Evolutionary conservation across 2,329 filamentous ascomycete genomes (phyloP).

Genomic region (Boeremia lycopersici): DNA sequence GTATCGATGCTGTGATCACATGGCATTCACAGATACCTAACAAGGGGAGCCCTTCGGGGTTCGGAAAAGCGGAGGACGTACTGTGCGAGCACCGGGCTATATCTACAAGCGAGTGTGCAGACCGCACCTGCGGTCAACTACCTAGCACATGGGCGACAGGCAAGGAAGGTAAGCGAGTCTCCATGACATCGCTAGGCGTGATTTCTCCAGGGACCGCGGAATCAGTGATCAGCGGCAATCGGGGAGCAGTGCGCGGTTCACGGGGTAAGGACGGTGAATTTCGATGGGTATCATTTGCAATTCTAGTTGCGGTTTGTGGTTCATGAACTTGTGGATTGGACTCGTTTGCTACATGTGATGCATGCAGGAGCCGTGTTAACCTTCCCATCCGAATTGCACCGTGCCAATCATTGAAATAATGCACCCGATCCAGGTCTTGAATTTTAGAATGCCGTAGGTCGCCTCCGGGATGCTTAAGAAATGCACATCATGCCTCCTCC

Average conservation of each 20-base stretch:
- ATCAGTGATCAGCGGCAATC: background rate
- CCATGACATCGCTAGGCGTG: slow-evolving; percentile 10
- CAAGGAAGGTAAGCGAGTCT: slow-evolving; percentile 32
- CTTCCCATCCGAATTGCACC: slow-evolving; percentile 50
- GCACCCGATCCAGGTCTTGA: slow-evolving; percentile 46
- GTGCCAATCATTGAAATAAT: slow-evolving; percentile 46
- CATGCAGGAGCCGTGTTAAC: slow-evolving; percentile 49
- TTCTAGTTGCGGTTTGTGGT: slow-evolving; percentile 42
- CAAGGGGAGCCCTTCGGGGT: no score
- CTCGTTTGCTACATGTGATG: slow-evolving; percentile 48
- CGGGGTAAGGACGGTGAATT: slow-evolving; percentile 2
- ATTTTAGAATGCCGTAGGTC: slow-evolving; percentile 48
- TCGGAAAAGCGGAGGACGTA: no score
- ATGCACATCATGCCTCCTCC: slow-evolving; percentile 46
- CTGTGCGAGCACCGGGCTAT: no score
- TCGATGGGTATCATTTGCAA: slow-evolving; percentile 43
- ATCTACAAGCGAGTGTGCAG: no score
- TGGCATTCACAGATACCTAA: no score
- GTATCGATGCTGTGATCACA: no score
- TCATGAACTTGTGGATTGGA: slow-evolving; percentile 49
- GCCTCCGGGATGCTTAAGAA: slow-evolving; percentile 48
- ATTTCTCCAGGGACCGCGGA: background rate
- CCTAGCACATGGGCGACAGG: slow-evolving; percentile 12
- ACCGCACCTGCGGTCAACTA: no score
- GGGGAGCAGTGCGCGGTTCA: background rate